Evolutionary conservation across 106 monocot species (phyloP), one percentile per base, ranked within the genome.

Genomic region (Acorus calamus): DNA sequence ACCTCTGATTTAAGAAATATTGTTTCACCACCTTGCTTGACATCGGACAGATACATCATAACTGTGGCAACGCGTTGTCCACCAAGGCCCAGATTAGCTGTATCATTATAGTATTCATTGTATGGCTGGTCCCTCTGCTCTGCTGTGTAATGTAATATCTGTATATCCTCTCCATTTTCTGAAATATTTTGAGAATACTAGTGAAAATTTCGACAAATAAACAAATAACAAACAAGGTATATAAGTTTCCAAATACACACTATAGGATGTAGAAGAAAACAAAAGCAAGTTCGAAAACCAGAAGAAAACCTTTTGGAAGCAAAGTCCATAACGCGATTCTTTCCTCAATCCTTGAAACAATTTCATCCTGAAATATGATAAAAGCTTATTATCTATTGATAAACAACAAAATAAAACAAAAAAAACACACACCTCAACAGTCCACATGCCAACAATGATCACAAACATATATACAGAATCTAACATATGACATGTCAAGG

Each of bases 311-410:
- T 76, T 76, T 74, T 52, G 86, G 90, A 69, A 91, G 83, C 73
- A 91, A 78, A 8, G 86, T 91, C 86, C 83, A 80, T 44, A 74
- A 47, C 56, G 86, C 72, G 66, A 83, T 80, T 71, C 83, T 86
- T 69, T 80, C 73, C 57, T 90, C 83, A 61, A 90, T 86, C 61
- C 65, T 83, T 59, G 66, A 62, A 56, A 90, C 64, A 52, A 76
- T 57, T 61, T 75, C 78, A 74, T 90, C 86, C 86, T 90, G 62
- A 8, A 66, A 55, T 56, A 49, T 42, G 60, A 55, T 8, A 58
- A 11, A 78, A 51, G 11, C 52, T 43, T 42, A 49, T 62, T 41
- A 52, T 53, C 11, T 45, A 10, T 11, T 60, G 44, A 28, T 3
- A 47, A 12, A 8, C 50, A 54, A 14, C 66, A 14, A 4, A 3